Evolutionary conservation across 768 basidiomycete species (phyloP), one percentile per base, ranked within the genome.

Genomic region (Macrocybe gigantea): DNA sequence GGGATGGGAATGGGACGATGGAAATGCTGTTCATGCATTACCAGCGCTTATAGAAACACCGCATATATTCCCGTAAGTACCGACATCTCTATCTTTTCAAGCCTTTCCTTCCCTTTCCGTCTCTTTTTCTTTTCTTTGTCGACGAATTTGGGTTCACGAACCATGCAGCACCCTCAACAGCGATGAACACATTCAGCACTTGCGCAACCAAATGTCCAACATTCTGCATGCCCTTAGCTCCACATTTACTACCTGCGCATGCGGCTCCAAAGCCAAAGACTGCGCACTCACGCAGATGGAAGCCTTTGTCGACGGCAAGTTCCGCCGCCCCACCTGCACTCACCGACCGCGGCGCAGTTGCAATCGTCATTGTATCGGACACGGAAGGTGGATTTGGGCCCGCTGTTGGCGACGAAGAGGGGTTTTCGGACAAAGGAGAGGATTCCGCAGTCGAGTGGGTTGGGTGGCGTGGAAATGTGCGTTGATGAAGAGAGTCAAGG

Each of bases 1-100:
- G 0, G 88, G 87, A 0, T 97, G 94, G 93, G 93, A 96, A 61
- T 98, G 94, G 94, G 93, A 97, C 56, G 94, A 98, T 57, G 82
- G 82, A 2, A 88, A 91, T 59, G 82, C 85, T 1, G 79, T 94
- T 0, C 93, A 95, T 64, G 69, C 73, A 51, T 68, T 92, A 1
- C 87, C 81, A n/a, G 80, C 81, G 6, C 64, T 88, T 44, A 69
- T 89, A 49, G 68, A 80, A 55, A 64, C 74, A 5, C 79, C 82
- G 5, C 65, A 72, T 49, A 56, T 75, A 48, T 82, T 83, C 56
- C 70, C 75, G 83, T 83, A 63, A 66, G 78, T 78, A 14, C 33
- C 22, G 22, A 22, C 22, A 22, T 22, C 22, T 22, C 22, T 22
- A 22, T 22, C 22, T 22, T 22, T 22, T 4, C 22, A 22, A 22